Percentiles rank a stretch among this genome's conserved stretches.
Conservation (phyloP, 176 grass and related monocot species). For the Calamus simplicifolius region DNA sequence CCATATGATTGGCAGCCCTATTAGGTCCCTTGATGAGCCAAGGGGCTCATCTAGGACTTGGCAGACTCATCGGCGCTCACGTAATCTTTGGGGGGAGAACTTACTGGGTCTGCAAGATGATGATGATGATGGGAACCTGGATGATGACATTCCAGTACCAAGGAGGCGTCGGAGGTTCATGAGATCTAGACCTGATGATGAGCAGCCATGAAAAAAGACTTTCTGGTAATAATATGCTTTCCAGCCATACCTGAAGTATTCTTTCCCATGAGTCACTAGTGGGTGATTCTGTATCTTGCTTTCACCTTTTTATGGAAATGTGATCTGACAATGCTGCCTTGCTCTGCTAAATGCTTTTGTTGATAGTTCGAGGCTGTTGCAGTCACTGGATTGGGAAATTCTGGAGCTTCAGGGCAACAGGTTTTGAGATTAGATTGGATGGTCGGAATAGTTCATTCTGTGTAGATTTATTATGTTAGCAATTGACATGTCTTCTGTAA, state of each 20-base stretch:
- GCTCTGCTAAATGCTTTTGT: conserved; percentile 5
- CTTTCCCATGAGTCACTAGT: neutral
- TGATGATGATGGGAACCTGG: conserved; percentile 24
- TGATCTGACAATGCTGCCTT: neutral
- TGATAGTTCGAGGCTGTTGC: conserved; percentile 11
- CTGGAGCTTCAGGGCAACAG: neutral
- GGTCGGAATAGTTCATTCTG: neutral
- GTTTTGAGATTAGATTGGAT: conserved; percentile 1
- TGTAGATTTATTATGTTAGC: neutral
- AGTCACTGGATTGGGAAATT: neutral
- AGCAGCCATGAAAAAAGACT: conserved; percentile 19
- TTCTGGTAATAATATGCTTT: conserved; percentile 21
- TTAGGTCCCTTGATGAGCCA: conserved; percentile 38
- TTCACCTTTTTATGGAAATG: conserved; percentile 1
- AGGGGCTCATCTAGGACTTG: conserved; percentile 31
- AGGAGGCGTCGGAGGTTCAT: conserved; percentile 49
- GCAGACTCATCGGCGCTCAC: conserved; percentile 44
- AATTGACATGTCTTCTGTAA: neutral
- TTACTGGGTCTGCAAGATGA: conserved; percentile 57
- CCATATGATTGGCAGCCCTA: conserved; percentile 47
- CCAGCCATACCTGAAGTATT: neutral
- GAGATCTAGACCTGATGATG: conserved; percentile 40
- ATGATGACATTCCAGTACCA: conserved; percentile 47
- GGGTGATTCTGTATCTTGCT: neutral
- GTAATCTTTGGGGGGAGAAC: conserved; percentile 78